A percentile compares a stretch with the other conserved stretches of the same genome.
phyloP scores from a whole-genome alignment of 2,329 filamentous ascomycete species.

The Xylaria sp. region DNA sequence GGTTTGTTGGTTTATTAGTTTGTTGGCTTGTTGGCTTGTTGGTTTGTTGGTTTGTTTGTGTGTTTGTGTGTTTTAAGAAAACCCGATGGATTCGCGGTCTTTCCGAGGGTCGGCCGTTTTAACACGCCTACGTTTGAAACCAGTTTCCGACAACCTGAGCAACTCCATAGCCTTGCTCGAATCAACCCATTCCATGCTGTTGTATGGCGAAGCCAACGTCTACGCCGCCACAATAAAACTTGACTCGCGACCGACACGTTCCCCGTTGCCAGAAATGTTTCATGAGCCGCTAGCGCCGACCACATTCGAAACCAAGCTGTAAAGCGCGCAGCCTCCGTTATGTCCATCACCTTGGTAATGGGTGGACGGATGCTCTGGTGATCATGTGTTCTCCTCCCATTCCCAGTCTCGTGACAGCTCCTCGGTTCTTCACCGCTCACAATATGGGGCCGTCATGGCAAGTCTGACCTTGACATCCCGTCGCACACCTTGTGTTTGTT shows the following conservation, averaged over 20 bases:
- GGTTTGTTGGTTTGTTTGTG: no score
- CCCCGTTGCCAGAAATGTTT: neutral
- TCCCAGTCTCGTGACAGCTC: slow-evolving; percentile 24
- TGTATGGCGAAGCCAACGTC: slow-evolving; percentile 7
- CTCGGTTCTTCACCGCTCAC: slow-evolving; percentile 28
- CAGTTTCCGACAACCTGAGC: neutral
- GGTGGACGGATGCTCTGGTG: slow-evolving; percentile 12
- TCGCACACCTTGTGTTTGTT: slow-evolving; percentile 18
- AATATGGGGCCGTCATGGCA: neutral
- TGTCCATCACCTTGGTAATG: slow-evolving; percentile 2
- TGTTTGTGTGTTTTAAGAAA: slow-evolving; percentile 8
- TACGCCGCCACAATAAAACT: slow-evolving; percentile 1
- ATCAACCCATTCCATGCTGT: slow-evolving; percentile 23
- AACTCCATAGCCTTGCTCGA: slow-evolving; percentile 17
- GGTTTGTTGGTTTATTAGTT: no score
- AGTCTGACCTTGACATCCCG: neutral
- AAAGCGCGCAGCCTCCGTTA: slow-evolving; percentile 1
- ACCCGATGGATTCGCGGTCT: neutral
- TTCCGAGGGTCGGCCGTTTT: neutral
- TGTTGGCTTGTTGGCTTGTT: no score
- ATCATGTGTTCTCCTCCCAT: slow-evolving; percentile 22
- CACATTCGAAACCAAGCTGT: slow-evolving; percentile 9
- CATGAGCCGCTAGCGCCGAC: slow-evolving; percentile 27
- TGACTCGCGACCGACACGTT: neutral
- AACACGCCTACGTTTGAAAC: slow-evolving; percentile 5